Evolutionary conservation across 805 yeast species (phyloP), one percentile per base, ranked within the genome.

Genomic region (Saccharomycopsis malanga): DNA sequence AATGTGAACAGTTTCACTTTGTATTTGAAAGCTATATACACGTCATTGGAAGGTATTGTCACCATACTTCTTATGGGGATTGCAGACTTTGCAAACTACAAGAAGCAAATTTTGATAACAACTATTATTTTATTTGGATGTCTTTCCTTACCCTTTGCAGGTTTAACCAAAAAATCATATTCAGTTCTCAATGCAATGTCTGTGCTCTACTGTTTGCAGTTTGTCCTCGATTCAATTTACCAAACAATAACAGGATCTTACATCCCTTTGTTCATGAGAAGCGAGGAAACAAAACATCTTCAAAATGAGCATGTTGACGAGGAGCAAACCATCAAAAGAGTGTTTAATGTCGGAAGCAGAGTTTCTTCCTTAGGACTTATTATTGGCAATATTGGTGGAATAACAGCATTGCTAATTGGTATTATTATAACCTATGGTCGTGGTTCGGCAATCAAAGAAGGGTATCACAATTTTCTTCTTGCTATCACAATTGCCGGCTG

Each of bases 401-500:
- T 69, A 4, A 55, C 62, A 2, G 71, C 72, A 1, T 45, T 67
- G 12, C 20, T 66, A 1, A 58, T 68, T 38, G 72, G 72, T 1
- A 60, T 68, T 4, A 61, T 68, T n/a, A 66, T 68, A 4, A 55
- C 68, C 0, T 58, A 65, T 39, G 53, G 58, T 0, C 50, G 59
- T 22, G 62, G 62, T 2, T 51, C 54, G 2, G 59, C 65, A 2
- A 45, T 46, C 0, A 56, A 47, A 29, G 53, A 57, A 37, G 68
- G 67, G 0, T 64, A 63, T 42, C 62, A 60, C 38, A 61, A 62
- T 45, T 68, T 63, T 44, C 51, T 68, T n/a, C 45, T 65, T 15
- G 72, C 72, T 0, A 67, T 68, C 12, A 61, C 70, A 1, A 59
- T 64, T 23, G 70, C 72, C 1, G 72, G 72, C 0, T 51, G 61